Base-by-base conservation (phyloP, 495 filamentous ascomycete species). In the Collariella sp. region DNA sequence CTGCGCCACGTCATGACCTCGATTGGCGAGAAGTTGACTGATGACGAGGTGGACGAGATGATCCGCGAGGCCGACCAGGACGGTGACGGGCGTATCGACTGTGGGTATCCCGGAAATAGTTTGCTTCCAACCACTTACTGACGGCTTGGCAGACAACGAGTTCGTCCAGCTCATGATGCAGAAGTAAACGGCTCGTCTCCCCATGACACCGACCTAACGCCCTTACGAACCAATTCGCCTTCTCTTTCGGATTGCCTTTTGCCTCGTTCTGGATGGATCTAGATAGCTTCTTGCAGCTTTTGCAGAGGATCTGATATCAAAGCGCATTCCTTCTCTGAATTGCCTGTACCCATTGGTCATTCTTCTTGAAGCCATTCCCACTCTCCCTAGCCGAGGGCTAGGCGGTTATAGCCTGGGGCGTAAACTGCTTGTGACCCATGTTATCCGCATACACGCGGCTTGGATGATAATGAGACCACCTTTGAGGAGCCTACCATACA, bases 81-180 rank as follows among this genome's bases (percentile, higher is more conserved):
- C 71, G 93, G 93, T 60, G 93, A 98, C 73, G 93, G 91, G 57
- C 75, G 76, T 56, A 98, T 98, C 67, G 93, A 98, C 74, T 98
- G 93, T 98, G 73, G 38, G 77, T 63, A 18, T 9, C 18, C 13
- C 29, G 33, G 48, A 35, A 31, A 3, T 5, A 38, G 26, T 51
- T 20, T 10, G 12, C 22, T n/a, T 35, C 6, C 2, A 34, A 22
- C 11, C 2, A 19, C 10, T 11, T 29, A 50, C 76, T 81, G 62
- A 81, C 64, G 9, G 1, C 15, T 16, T 20, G 18, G 33, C 68
- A 98, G 93, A 98, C 77, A 97, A 98, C 79, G 93, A 98, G 77
- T 98, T 98, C 70, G 93, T 98, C 63, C 93, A 98, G 78, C 85
- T 98, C 68, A 98, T 98, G 93, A 96, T 98, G 91, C 93, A 98